Percentiles rank a stretch among this genome's conserved stretches.
These are phyloP conservation scores for Ramaria rubella DNA, from an alignment of 768 basidiomycete species.

Conservation along the genomic window DNA sequence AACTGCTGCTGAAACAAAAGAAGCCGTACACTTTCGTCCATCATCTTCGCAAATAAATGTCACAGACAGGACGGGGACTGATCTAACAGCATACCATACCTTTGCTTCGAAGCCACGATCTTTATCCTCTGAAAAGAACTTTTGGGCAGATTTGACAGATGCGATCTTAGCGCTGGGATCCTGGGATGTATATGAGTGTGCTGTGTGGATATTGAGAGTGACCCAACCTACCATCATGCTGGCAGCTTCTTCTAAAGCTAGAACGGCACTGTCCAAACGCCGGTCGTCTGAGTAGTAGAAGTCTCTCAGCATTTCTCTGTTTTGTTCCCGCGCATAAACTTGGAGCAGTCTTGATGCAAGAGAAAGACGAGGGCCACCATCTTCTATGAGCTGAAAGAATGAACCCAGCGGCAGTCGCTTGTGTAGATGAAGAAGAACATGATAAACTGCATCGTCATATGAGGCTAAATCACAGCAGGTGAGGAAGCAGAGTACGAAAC, in stretches of 20 bases:
- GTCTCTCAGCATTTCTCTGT: conserved; percentile 86
- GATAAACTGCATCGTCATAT: conserved; percentile 68
- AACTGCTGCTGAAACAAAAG: conserved; percentile 77
- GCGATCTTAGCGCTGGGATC: conserved; percentile 65
- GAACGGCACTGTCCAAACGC: conserved; percentile 85
- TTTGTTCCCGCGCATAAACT: conserved; percentile 86
- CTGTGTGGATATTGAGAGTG: neutral
- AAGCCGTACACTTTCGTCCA: conserved; percentile 78
- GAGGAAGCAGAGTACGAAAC: no score
- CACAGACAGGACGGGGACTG: neutral
- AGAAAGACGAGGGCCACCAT: conserved; percentile 67
- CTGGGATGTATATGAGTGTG: conserved; percentile 33
- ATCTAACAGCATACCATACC: conserved; percentile 34
- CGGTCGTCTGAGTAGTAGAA: conserved; percentile 98
- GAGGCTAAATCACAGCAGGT: no score
- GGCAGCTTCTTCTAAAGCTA: conserved; percentile 78
- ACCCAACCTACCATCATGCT: conserved; percentile 47
- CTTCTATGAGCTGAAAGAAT: conserved; percentile 93
- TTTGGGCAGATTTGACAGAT: conserved; percentile 76
- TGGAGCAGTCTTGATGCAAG: conserved; percentile 78
- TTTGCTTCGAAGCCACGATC: conserved; percentile 87
- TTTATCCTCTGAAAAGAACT: conserved; percentile 93
- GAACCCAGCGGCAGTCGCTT: conserved; percentile 77
- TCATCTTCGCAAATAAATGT: conserved; percentile 53
- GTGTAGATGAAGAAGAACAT: conserved; percentile 84